Conservation (phyloP, 177 flowering plant genomes). For the Telopea speciosissima region DNA sequence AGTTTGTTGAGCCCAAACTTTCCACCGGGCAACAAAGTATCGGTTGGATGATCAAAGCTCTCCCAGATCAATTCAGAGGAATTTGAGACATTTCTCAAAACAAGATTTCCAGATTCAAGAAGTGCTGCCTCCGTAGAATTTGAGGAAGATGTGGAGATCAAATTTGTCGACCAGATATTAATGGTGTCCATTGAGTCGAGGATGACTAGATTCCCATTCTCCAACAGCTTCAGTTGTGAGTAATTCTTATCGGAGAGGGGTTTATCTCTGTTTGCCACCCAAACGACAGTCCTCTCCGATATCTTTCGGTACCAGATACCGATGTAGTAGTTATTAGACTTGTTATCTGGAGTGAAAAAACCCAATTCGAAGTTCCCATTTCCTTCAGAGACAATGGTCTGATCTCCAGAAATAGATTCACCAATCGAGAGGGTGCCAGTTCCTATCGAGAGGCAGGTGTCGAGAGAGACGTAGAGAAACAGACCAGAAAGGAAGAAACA, state of each 20-base stretch:
- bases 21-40: slow-evolving; percentile 42
- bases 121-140: slow-evolving; percentile 16
- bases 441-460: neutral
- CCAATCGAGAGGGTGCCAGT: slow-evolving; percentile 3
- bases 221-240: slow-evolving; percentile 3
- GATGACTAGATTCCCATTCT: slow-evolving; percentile 9
- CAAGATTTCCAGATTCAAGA: slow-evolving; percentile 41
- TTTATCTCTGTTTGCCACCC: slow-evolving; percentile 5
- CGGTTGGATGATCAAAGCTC: slow-evolving; percentile 50
- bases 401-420: slow-evolving; percentile 1
- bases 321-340: slow-evolving; percentile 5
- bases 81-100: slow-evolving; percentile 24
- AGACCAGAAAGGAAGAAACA: neutral
- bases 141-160: neutral
- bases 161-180: neutral
- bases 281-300: neutral
- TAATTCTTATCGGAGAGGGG: neutral
- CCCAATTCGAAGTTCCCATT: slow-evolving; percentile 4
- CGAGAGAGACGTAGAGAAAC: neutral
- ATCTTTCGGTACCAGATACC: slow-evolving; percentile 4
- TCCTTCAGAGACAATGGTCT: slow-evolving; percentile 7
- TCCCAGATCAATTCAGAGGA: slow-evolving; percentile 32
- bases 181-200: neutral
- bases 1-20: slow-evolving; percentile 33
- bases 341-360: slow-evolving; percentile 1